Percentiles rank a stretch among this genome's conserved stretches.
Evolutionary conservation across 352 stramenopile species (phyloP).

Genomic region (Vaucheria bursata): DNA sequence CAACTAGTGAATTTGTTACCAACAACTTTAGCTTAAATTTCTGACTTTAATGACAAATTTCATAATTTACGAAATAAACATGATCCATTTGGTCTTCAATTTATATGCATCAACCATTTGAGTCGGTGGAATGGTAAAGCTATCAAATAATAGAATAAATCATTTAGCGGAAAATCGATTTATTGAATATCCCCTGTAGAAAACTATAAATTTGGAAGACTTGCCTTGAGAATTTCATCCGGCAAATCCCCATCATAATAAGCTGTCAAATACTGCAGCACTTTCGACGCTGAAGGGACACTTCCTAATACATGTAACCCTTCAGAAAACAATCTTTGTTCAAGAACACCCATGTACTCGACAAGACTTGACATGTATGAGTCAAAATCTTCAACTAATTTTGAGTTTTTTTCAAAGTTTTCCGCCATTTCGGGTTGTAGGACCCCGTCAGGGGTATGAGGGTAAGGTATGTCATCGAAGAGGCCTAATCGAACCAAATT

Average conservation of each 20-base stretch:
- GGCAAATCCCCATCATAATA: conserved; percentile 48
- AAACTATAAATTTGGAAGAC: background rate
- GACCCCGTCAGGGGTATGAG: background rate
- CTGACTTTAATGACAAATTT: too few relatives aligned
- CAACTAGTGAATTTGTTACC: too few relatives aligned
- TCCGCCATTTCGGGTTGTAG: conserved; percentile 26
- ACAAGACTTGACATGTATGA: conserved; percentile 50
- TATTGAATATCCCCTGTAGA: background rate
- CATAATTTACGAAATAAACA: too few relatives aligned
- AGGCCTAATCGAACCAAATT: conserved; percentile 16
- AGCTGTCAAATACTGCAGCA: conserved; percentile 56
- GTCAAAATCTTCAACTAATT: too few relatives aligned
- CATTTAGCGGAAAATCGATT: too few relatives aligned
- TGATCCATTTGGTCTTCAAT: too few relatives aligned
- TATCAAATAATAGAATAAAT: too few relatives aligned
- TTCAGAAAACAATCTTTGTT: conserved; percentile 59
- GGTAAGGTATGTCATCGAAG: conserved; percentile 9
- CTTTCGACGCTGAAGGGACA: conserved; percentile 48
- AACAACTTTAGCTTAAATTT: too few relatives aligned
- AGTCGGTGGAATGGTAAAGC: background rate
- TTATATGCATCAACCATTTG: background rate
- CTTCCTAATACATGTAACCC: conserved; percentile 57
- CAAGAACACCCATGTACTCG: conserved; percentile 53
- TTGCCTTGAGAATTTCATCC: background rate
- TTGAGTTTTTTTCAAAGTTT: background rate